Percentiles rank a stretch among this genome's conserved stretches.
phyloP scores from a whole-genome alignment of 352 stramenopile genomes.

The Globisporangium camurandrum region DNA sequence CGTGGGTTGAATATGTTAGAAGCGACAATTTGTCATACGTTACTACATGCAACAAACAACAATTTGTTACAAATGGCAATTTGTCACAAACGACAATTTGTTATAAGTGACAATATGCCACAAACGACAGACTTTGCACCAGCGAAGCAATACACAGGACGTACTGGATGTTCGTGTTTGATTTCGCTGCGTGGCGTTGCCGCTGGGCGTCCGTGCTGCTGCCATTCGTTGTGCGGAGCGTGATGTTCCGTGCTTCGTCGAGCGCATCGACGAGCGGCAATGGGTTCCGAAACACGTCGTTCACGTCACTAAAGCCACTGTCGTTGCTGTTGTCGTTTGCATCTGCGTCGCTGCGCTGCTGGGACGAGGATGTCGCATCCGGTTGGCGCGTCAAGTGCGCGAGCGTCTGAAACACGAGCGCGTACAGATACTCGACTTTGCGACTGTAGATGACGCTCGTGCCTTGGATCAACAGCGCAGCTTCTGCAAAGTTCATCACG shows the following conservation, averaged over 20 bases:
- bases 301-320: constrained; percentile 10
- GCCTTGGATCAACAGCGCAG: constrained; percentile 91
- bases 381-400: constrained; percentile 69
- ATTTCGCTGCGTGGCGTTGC: constrained; percentile 19
- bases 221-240: constrained; percentile 29
- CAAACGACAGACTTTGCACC: background rate
- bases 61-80: background rate
- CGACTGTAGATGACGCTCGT: constrained; percentile 91
- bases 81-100: background rate
- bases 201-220: constrained; percentile 6
- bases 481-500: constrained; percentile 90
- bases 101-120: too few species aligned
- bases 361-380: constrained; percentile 15
- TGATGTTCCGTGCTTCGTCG: constrained; percentile 56
- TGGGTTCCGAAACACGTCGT: constrained; percentile 45
- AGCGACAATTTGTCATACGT: too few species aligned
- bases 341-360: background rate
- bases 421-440: constrained; percentile 94
- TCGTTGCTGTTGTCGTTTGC: constrained; percentile 17
- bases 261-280: constrained; percentile 59
- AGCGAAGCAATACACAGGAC: constrained; percentile 3
- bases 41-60: too few species aligned
- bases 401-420: constrained; percentile 88
- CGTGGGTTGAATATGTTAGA: constrained; percentile 5
- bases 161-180: constrained; percentile 65